Evolutionary conservation across 352 stramenopile species (phyloP).

Genomic region (Globisporangium uncinulatum): DNA sequence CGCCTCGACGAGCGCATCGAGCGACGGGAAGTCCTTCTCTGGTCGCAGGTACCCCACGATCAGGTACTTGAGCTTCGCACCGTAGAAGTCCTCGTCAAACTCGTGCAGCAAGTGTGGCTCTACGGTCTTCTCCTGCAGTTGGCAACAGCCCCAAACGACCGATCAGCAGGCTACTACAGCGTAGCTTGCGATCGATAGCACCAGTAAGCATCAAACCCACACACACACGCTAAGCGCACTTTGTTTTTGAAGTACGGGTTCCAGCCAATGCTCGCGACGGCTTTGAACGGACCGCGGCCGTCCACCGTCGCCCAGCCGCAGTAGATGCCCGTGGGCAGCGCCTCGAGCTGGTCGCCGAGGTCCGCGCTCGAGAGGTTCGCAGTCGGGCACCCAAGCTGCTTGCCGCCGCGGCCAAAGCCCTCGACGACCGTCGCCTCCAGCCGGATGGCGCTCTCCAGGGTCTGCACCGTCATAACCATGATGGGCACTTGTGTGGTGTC

Average conservation of each 20-base stretch:
- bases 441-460: conserved; percentile 54
- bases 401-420: conserved; percentile 93
- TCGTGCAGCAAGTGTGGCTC: conserved; percentile 94
- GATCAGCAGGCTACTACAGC: background rate
- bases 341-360: conserved; percentile 74
- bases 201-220: no score
- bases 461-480: conserved; percentile 40
- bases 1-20: conserved; percentile 89
- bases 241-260: conserved; percentile 94
- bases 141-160: background rate
- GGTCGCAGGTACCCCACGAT: conserved; percentile 91
- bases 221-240: conserved; percentile 22
- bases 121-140: conserved; percentile 90
- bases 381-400: conserved; percentile 95
- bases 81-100: conserved; percentile 95
- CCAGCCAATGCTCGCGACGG: conserved; percentile 96
- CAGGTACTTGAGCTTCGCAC: conserved; percentile 89
- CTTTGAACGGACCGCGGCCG: conserved; percentile 82
- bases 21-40: conserved; percentile 92
- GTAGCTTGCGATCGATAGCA: no score
- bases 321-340: conserved; percentile 90
- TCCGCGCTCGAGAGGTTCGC: conserved; percentile 91
- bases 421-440: conserved; percentile 89
- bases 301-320: conserved; percentile 91
- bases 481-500: no score